Evolutionary conservation across 257 asterid species (phyloP), one percentile per base, ranked within the genome.

Genomic region (Primulina tabacum): DNA sequence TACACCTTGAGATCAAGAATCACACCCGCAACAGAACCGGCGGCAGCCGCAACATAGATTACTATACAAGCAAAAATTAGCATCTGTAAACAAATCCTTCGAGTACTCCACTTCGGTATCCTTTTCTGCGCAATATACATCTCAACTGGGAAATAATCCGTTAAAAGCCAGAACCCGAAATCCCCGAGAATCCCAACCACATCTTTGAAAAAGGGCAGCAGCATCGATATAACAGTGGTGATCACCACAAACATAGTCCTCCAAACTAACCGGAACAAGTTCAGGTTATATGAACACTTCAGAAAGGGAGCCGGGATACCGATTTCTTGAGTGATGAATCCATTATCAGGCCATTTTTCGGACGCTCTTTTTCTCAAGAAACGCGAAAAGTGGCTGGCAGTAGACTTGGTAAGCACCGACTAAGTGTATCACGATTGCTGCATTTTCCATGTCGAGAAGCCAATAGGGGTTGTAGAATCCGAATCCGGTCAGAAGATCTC

Each of bases 101-200:
- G 63, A 4, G 64, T 76, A 58, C 85, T 84, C 89, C 89, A 84
- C 72, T 26, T 73, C 8, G 21, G 59, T 20, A 84, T 76, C 87
- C 32, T 80, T 82, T 84, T 84, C 74, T 78, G 83, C 58, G 79
- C 83, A 0, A 84, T 82, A 34, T 84, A 84, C 89, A 82, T 84
- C 83, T 82, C 88, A 20, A 81, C 86, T 4, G 88, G 88, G 71
- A 81, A 84, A 3, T 84, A 84, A 2, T 81, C 88, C 7, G 89
- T 84, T 61, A 84, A 50, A 4, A 85, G 87, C 89, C 87, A 84
- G 26, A 84, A 84, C 77, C 89, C 89, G 50, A 84, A 67, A 0
- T 87, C 89, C 2, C 89, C 87, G 0, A 84, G 80, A 29, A 84
- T 82, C 37, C 89, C 89, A 16, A 84, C 89, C 0, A 84, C 83